These are phyloP conservation scores for Picea glauca DNA, from an alignment of 75 land plant species.

Conservation along the genomic window DNA sequence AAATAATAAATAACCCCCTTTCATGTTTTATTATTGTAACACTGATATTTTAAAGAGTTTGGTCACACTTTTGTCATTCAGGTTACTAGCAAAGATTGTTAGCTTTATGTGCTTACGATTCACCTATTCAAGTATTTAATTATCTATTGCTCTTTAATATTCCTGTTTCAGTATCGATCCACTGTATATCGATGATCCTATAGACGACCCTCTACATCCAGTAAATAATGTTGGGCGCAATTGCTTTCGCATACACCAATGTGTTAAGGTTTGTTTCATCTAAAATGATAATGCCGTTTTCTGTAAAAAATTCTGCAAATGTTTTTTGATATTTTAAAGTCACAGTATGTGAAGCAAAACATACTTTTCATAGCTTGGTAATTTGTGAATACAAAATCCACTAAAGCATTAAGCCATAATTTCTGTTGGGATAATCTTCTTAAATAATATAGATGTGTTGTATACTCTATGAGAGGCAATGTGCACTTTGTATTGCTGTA, in stretches of 20 bases:
- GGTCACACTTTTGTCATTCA: neutral
- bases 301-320: neutral
- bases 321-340: neutral
- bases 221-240: constrained; percentile 93
- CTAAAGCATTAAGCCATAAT: neutral
- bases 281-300: neutral
- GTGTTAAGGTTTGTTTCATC: constrained; percentile 67
- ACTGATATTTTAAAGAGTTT: neutral
- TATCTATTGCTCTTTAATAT: constrained; percentile 4
- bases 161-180: constrained; percentile 84
- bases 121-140: neutral
- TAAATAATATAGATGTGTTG: neutral
- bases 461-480: neutral
- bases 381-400: neutral
- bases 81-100: neutral
- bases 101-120: neutral
- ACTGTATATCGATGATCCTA: constrained; percentile 90
- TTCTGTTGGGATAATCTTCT: neutral
- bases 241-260: constrained; percentile 95
- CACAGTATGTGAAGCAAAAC: neutral
- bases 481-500: neutral
- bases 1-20: neutral
- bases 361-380: neutral
- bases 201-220: constrained; percentile 67
- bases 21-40: neutral